Percentiles rank a stretch among this genome's conserved stretches.
These are phyloP conservation scores for Pneumocystis oryctolagi DNA, from an alignment of 1,139 yeast genomes.

Conservation along the genomic window DNA sequence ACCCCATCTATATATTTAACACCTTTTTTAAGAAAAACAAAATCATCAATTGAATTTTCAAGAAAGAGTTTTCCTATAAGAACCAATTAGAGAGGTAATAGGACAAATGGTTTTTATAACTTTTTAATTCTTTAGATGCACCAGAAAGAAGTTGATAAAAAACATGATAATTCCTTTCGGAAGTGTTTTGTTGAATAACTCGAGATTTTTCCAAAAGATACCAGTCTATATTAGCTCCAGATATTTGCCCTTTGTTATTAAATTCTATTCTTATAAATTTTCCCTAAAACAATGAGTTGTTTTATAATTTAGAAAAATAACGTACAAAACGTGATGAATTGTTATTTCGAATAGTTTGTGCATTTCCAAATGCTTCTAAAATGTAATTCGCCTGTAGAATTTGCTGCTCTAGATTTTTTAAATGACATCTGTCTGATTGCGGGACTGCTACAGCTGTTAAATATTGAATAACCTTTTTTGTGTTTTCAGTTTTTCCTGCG, in stretches of 20 bases:
- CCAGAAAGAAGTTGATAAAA: constrained; percentile 79
- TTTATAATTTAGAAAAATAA: not conserved
- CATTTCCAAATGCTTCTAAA: constrained; percentile 90
- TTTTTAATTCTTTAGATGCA: constrained; percentile 35
- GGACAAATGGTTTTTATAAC: not conserved
- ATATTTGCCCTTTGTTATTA: constrained; percentile 45
- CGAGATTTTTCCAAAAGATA: constrained; percentile 86
- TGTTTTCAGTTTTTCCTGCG: constrained; percentile 95
- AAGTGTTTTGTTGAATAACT: constrained; percentile 60
- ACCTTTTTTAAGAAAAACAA: constrained; percentile 46
- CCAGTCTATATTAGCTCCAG: constrained; percentile 90
- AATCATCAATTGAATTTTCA: constrained; percentile 31
- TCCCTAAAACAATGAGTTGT: constrained; percentile 22
- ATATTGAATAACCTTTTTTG: constrained; percentile 90
- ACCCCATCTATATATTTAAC: constrained; percentile 48
- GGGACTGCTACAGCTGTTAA: constrained; percentile 57
- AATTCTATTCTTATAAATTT: constrained; percentile 85
- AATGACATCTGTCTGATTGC: constrained; percentile 13
- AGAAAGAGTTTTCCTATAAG: constrained; percentile 31
- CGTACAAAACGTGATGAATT: constrained; percentile 80
- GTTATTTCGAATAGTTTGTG: constrained; percentile 86
- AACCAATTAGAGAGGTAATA: not conserved
- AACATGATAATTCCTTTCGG: constrained; percentile 83
- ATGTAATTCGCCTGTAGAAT: constrained; percentile 91
- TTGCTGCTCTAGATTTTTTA: constrained; percentile 49